Evolutionary conservation across 805 yeast species (phyloP).

Genomic region (Monosporozyma aquatica): DNA sequence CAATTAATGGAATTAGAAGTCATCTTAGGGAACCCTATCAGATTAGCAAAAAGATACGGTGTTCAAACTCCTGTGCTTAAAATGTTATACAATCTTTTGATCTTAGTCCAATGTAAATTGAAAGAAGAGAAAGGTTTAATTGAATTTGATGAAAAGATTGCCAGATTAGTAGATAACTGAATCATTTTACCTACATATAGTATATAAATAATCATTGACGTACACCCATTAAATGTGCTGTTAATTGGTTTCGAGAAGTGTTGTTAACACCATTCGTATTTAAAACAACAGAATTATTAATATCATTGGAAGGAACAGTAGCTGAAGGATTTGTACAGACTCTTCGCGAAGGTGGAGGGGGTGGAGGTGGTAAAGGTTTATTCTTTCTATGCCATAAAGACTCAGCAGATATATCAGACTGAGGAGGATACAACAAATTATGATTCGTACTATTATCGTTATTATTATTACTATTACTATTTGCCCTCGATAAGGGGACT

Average conservation of each 20-base stretch:
- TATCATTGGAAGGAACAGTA: no score
- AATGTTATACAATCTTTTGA: constrained; percentile 49
- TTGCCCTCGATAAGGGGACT: neutral
- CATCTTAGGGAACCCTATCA: constrained; percentile 58
- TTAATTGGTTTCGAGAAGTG: constrained; percentile 2
- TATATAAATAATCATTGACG: neutral
- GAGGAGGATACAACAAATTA: no score
- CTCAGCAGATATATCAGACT: constrained; percentile 27
- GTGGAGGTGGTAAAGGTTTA: constrained; percentile 29
- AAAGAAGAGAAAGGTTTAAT: constrained; percentile 47
- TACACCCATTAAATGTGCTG: constrained; percentile 6
- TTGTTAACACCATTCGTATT: neutral
- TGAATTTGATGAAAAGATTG: constrained; percentile 13
- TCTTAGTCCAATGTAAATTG: constrained; percentile 50
- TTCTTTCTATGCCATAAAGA: constrained; percentile 30
- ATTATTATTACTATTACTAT: neutral
- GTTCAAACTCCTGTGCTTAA: constrained; percentile 52
- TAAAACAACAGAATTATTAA: no score
- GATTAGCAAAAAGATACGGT: constrained; percentile 37
- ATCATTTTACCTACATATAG: neutral
- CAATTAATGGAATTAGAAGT: constrained; percentile 63
- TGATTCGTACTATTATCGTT: no score
- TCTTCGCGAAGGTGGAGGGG: constrained; percentile 32
- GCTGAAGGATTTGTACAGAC: neutral
- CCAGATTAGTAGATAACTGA: constrained; percentile 3